Evolutionary conservation across 352 stramenopile species (phyloP).

Genomic region (Globisporangium acanthophoron): DNA sequence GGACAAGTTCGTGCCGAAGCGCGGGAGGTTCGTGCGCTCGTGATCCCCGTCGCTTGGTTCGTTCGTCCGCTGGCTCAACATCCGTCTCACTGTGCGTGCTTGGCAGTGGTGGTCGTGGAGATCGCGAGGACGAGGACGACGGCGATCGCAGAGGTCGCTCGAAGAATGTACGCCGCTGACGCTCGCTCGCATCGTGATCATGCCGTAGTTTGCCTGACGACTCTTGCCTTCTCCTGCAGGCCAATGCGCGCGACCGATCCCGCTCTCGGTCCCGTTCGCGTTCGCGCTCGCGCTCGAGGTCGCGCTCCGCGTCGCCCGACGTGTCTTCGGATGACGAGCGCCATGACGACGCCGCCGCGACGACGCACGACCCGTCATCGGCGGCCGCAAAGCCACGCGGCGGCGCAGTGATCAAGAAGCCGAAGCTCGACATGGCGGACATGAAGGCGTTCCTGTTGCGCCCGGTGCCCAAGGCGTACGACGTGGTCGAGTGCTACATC

Average conservation of each 20-base stretch:
- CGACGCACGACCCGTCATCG: conserved; percentile 45
- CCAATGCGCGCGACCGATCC: conserved; percentile 30
- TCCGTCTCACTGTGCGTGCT: too few species aligned
- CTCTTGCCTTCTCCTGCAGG: conserved; percentile 13
- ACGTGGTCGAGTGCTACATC: conserved; percentile 94
- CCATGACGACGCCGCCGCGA: conserved; percentile 51
- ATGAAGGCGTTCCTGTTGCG: conserved; percentile 76
- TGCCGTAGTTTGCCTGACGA: not conserved
- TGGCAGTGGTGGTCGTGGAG: conserved; percentile 18
- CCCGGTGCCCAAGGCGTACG: conserved; percentile 82
- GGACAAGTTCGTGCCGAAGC: conserved; percentile 28
- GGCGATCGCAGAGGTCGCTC: conserved; percentile 27
- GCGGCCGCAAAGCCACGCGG: conserved; percentile 21
- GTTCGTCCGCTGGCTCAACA: not conserved
- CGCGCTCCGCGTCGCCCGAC: conserved; percentile 54
- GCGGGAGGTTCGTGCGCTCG: conserved; percentile 16
- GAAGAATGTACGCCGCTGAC: conserved; percentile 36
- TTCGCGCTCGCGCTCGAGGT: conserved; percentile 37
- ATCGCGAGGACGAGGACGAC: conserved; percentile 47
- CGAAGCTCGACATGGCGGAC: conserved; percentile 78
- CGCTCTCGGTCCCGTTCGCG: conserved; percentile 44
- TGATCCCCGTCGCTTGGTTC: not conserved
- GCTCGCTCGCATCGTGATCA: not conserved
- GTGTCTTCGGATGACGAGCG: conserved; percentile 62
- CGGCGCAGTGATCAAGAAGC: conserved; percentile 42